Base-by-base conservation (phyloP, 2,329 filamentous ascomycete species). In the Ceratocystis cacaofunesta region DNA sequence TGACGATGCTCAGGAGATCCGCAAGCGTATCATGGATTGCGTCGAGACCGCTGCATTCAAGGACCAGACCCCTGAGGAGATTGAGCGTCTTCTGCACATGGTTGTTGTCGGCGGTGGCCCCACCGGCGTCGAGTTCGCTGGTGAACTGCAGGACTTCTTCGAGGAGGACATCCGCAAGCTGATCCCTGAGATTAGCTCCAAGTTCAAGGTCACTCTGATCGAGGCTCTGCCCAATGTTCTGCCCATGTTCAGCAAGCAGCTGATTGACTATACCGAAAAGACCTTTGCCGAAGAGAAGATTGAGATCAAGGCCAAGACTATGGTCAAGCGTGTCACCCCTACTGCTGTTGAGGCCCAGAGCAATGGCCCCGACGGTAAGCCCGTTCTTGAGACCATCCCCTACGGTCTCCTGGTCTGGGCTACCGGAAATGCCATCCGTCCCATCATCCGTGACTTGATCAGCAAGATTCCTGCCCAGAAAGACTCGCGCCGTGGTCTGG, bases 11-110 rank as follows among this genome's bases (percentile, higher is more conserved):
- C 94, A 99, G 78, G 84, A 85, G 73, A 99, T 99, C 74, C 90
- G 94, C 74, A 96, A 92, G 82, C 91, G 90, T 78, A 96, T 99
- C 77, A 99, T 99, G 94, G 94, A 99, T 79, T 99, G 94, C 76
- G 92, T 96, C 71, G 94, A 99, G 80, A 96, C 92, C 44, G 94
- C 94, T 63, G 92, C 90, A 68, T 96, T 99, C 87, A 97, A 97
- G 84, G 92, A 91, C 74, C 94, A 99, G 79, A 81, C 84, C 46
- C 79, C 83, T 17, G 90, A 94, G 70, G 95, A 99, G 78, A 80
- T 95, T 74, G 87, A 95, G 79, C 90, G 94, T 70, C 85, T 99
- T 72, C 83, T 99, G 75, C 92, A 97, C 82, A 97, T 97, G 92
- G 94, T 99, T 65, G 92, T 92, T 58, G 89, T 91, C 63, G 88